Percentiles rank a stretch among this genome's conserved stretches.
These are phyloP conservation scores for Ogataea hybrid DNA, from an alignment of 1,139 yeast species.

Conservation along the genomic window DNA sequence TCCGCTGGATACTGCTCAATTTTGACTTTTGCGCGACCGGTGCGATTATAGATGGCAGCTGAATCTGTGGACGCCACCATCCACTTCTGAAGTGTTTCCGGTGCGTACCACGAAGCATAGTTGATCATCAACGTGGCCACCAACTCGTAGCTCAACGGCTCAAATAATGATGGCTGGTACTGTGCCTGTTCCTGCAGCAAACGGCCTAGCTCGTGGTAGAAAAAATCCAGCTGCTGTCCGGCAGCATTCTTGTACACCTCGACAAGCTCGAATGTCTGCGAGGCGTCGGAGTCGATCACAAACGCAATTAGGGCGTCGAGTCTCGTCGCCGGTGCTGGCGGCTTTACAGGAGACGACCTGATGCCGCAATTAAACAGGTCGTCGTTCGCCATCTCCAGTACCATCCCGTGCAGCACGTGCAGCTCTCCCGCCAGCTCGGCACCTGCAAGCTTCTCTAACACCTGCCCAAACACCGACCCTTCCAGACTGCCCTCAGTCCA, in stretches of 20 bases:
- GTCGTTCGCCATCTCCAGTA: conserved; percentile 18
- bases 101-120: conserved; percentile 20
- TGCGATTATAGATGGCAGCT: conserved; percentile 17
- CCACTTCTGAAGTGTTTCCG: conserved; percentile 12
- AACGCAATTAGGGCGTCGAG: conserved; percentile 7
- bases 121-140: conserved; percentile 19
- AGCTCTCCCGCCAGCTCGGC: conserved; percentile 25
- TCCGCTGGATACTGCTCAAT: conserved; percentile 7
- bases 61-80: conserved; percentile 12
- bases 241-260: conserved; percentile 13
- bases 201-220: conserved; percentile 17
- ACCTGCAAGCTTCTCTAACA: conserved; percentile 22
- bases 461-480: conserved; percentile 14
- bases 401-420: conserved; percentile 19
- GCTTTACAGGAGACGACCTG: conserved; percentile 1
- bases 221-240: conserved; percentile 20
- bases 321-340: conserved; percentile 1
- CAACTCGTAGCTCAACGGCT: conserved; percentile 20
- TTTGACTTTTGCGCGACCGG: conserved; percentile 10
- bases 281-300: conserved; percentile 8
- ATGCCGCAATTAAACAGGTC: conserved; percentile 11
- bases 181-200: conserved; percentile 11
- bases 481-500: conserved; percentile 19
- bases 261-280: conserved; percentile 19
- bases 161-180: conserved; percentile 16